phyloP scores from a whole-genome alignment of 2,329 filamentous ascomycete species.

The Cladosporium velox region DNA sequence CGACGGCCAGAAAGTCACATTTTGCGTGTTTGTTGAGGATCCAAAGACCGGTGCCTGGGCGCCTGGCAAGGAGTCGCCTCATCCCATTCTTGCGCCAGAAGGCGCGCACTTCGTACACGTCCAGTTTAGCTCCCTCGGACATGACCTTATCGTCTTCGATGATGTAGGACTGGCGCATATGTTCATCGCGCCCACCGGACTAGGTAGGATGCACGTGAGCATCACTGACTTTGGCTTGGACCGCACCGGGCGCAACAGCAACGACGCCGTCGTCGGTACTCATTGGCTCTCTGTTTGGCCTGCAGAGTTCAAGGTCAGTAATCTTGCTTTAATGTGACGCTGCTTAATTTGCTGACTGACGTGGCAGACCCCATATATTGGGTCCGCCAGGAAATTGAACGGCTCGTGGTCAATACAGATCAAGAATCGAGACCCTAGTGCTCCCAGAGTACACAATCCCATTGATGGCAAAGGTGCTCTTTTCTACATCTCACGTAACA shows the following conservation, averaged over 20 bases:
- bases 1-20: conserved; percentile 69
- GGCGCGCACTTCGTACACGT: conserved; percentile 74
- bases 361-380: conserved; percentile 32
- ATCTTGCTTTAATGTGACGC: conserved; percentile 16
- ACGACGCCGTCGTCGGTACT: conserved; percentile 76
- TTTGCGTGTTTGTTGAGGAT: conserved; percentile 71
- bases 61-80: conserved; percentile 69
- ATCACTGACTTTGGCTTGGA: conserved; percentile 64
- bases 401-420: conserved; percentile 69
- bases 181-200: conserved; percentile 66
- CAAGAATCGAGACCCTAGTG: conserved; percentile 57
- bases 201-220: conserved; percentile 68
- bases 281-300: conserved; percentile 69
- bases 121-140: conserved; percentile 74
- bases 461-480: conserved; percentile 70
- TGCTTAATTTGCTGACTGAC: conserved; percentile 26
- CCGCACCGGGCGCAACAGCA: conserved; percentile 65
- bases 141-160: conserved; percentile 83
- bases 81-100: conserved; percentile 63
- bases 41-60: conserved; percentile 72
- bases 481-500: conserved; percentile 73
- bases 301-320: conserved; percentile 34
- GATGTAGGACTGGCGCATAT: conserved; percentile 75
- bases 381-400: conserved; percentile 42
- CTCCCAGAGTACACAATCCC: conserved; percentile 73